phyloP scores from a whole-genome alignment of 371 early-diverging fungal species.

The Mucor lusitanicus region DNA sequence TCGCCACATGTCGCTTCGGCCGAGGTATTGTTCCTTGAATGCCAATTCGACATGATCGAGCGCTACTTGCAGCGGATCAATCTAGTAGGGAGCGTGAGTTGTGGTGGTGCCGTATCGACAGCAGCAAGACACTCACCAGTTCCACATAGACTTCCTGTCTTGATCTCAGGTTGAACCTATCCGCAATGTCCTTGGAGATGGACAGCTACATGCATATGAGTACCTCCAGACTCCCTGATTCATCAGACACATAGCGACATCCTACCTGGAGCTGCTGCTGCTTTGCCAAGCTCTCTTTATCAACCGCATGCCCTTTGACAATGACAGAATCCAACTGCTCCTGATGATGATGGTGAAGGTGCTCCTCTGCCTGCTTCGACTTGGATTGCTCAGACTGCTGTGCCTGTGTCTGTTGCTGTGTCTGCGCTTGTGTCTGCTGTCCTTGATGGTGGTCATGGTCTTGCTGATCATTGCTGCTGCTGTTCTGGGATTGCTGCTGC shows the following conservation, averaged over 20 bases:
- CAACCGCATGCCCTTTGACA: constrained; percentile 51
- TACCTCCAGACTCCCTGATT: too few species aligned
- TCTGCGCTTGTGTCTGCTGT: background rate
- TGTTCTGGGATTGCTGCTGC: constrained; percentile 28
- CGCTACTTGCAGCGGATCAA: constrained; percentile 62
- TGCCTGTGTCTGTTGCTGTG: constrained; percentile 8
- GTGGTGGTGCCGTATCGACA: too few species aligned
- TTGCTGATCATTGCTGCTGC: constrained; percentile 21
- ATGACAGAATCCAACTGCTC: constrained; percentile 34
- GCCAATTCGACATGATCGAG: constrained; percentile 86
- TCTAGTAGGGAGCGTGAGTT: constrained; percentile 43
- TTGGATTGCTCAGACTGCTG: constrained; percentile 4
- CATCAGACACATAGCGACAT: too few species aligned
- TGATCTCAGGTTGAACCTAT: constrained; percentile 45
- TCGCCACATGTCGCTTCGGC: constrained; percentile 94
- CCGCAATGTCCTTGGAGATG: constrained; percentile 45
- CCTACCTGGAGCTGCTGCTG: constrained; percentile 67
- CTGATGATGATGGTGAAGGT: background rate
- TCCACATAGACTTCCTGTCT: constrained; percentile 68
- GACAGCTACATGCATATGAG: too few species aligned
- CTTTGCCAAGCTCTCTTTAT: constrained; percentile 50
- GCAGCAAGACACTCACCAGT: too few species aligned
- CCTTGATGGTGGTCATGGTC: constrained; percentile 12
- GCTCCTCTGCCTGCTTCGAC: constrained; percentile 3
- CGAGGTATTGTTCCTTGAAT: constrained; percentile 92